Conservation (phyloP, 768 basidiomycete species). For the Pulveroboletus ravenelii region DNA sequence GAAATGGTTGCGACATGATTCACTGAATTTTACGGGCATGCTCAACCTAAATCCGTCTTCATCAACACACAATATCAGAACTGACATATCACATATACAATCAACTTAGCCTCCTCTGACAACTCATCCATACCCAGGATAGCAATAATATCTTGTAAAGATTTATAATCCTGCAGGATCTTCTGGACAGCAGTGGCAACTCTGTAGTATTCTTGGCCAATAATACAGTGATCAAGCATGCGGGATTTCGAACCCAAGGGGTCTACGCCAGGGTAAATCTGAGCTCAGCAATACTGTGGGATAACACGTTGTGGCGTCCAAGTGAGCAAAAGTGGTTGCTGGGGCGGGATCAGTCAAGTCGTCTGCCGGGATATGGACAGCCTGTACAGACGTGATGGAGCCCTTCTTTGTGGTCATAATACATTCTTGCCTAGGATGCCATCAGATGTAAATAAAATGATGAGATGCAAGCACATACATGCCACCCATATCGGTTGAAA, state of each 20-base stretch:
- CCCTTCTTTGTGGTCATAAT: constrained; percentile 99
- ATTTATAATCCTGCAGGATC: too few relatives aligned
- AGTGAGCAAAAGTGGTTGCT: constrained; percentile 98
- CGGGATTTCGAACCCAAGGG: constrained; percentile 99
- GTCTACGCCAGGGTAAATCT: constrained; percentile 99
- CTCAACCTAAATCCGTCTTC: constrained; percentile 62
- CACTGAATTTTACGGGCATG: constrained; percentile 97
- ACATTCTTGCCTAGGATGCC: constrained; percentile 81
- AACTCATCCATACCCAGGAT: constrained; percentile 99
- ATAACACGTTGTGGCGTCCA: constrained; percentile 99
- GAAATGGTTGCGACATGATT: constrained; percentile 99
- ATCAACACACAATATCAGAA: constrained; percentile 5
- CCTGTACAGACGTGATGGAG: constrained; percentile 99
- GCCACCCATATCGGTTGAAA: constrained; percentile 99
- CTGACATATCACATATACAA: constrained; percentile 27
- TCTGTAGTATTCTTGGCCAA: constrained; percentile 91
- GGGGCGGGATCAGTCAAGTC: constrained; percentile 99
- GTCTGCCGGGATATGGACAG: constrained; percentile 99
- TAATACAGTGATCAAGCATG: constrained; percentile 99
- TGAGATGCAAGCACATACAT: constrained; percentile 57
- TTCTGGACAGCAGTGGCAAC: constrained; percentile 96
- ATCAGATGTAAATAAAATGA: constrained; percentile 4
- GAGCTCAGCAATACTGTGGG: constrained; percentile 96
- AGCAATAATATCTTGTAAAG: too few relatives aligned
- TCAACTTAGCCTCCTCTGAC: constrained; percentile 99